Base-by-base conservation (phyloP, 306 rosid species). In the Dalbergia cochinchinensis region DNA sequence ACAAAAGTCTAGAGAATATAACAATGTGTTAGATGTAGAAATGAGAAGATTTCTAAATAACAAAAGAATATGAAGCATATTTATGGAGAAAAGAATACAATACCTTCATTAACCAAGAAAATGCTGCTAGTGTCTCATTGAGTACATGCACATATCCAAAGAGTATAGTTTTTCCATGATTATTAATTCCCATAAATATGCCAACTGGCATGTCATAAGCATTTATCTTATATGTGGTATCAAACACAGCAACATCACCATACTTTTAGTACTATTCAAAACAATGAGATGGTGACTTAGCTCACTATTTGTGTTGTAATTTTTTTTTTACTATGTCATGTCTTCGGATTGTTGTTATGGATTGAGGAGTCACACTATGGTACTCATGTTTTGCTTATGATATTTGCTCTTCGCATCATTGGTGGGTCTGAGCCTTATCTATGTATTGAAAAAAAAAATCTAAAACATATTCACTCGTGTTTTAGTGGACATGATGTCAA, bases 161-260 rank as follows among this genome's bases (percentile, higher is more conserved):
- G 10, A 72, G 20, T 72, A 39, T 72, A 11, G 37, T 72, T 20
- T 10, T 35, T 1, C 39, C 54, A 12, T 55, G 37, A 55, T 54
- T 18, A 19, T 57, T 18, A 2, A 72, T 33, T 42, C 37, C 18
- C 11, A 67, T 4, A 4, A 67, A 67, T 42, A 42, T 42, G 18
- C 5, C 72, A 72, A 39, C 37, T 6, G 37, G 35, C 66, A 72
- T 55, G 4, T 55, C 11, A 35, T 34, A 71, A 54, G 48, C 9
- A 10, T 53, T 53, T 62, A 71, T 62, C 26, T 20, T 1, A 22
- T 69, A 69, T 3, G 74, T 48, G 11, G 44, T 71, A 71, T 71
- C 50, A 71, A 71, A 71, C 35, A 45, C 19, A 54, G 55, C 22
- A 4, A 9, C 65, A 72, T 72, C 53, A 37, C n/a, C 11, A 37